Conservation (phyloP, 495 filamentous ascomycete species). For the Aspergillus affinis region DNA sequence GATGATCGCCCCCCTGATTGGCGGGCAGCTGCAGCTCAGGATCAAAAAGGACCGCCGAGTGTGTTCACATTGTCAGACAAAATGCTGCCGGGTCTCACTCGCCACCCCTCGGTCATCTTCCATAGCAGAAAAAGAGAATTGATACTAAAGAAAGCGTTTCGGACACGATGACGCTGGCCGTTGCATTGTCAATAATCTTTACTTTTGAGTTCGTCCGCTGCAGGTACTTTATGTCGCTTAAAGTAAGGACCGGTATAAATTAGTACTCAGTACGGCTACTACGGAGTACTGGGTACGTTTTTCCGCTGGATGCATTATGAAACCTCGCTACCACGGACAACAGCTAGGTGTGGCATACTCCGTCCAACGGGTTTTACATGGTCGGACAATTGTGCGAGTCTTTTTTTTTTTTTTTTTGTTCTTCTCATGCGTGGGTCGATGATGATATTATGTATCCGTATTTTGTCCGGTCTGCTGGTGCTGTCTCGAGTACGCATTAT, state of each 20-base stretch:
- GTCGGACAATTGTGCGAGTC: too few species aligned
- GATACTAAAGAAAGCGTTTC: too few species aligned
- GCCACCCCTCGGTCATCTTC: neutral
- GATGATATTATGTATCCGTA: too few species aligned
- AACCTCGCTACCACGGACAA: neutral
- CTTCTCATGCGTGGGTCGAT: too few species aligned
- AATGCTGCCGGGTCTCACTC: slow-evolving; percentile 1
- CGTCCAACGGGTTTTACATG: neutral
- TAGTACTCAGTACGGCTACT: neutral
- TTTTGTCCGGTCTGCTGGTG: too few species aligned
- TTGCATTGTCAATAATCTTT: too few species aligned
- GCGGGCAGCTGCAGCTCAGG: slow-evolving; percentile 5
- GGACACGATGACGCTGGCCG: too few species aligned
- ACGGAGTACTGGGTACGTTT: neutral
- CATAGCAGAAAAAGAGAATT: too few species aligned
- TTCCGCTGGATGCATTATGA: neutral
- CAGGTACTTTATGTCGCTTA: neutral
- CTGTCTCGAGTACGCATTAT: too few species aligned
- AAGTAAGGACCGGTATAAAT: neutral
- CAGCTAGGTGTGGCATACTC: too few species aligned
- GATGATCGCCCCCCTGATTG: neutral
- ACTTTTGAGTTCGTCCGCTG: neutral
- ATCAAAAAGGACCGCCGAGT: slow-evolving; percentile 9
- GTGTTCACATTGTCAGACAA: neutral
- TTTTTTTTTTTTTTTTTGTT: too few species aligned